A percentile compares a stretch with the other conserved stretches of the same genome.
Evolutionary conservation across 352 stramenopile species (phyloP).

Genomic region (Stramenopiles sp.): DNA sequence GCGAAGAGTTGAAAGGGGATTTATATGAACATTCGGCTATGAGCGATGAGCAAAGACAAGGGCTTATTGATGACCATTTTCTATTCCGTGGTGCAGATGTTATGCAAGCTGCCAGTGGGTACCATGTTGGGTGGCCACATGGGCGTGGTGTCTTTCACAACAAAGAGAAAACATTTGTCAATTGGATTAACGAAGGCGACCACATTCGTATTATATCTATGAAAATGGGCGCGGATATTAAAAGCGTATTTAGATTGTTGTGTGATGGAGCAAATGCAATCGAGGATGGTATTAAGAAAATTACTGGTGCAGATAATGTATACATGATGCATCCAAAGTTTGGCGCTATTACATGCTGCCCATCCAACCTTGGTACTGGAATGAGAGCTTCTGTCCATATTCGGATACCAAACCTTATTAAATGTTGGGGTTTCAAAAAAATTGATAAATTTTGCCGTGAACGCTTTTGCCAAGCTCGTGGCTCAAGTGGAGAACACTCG

Average conservation of each 20-base stretch:
- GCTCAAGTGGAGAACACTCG: slow-evolving; percentile 52
- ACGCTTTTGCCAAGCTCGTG: slow-evolving; percentile 46
- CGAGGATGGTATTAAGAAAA: no score
- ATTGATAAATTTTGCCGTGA: slow-evolving; percentile 45
- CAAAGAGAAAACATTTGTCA: slow-evolving; percentile 29
- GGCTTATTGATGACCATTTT: no score
- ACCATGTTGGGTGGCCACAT: slow-evolving; percentile 32
- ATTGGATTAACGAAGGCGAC: slow-evolving; percentile 30
- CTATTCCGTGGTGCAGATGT: no score
- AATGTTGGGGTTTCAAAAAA: slow-evolving; percentile 48
- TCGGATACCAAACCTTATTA: slow-evolving; percentile 55
- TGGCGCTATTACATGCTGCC: slow-evolving; percentile 59
- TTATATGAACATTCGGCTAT: no score
- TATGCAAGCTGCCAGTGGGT: no score
- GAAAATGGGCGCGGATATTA: slow-evolving; percentile 31
- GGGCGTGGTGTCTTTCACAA: slow-evolving; percentile 33
- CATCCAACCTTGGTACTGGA: slow-evolving; percentile 62
- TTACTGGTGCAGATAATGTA: slow-evolving; percentile 43
- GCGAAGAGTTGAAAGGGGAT: no score
- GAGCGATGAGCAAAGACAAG: no score
- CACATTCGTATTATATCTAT: slow-evolving; percentile 36
- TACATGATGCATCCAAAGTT: slow-evolving; percentile 47
- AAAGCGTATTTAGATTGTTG: slow-evolving; percentile 32
- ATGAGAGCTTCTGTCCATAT: slow-evolving; percentile 64
- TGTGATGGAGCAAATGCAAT: no score